Percentiles rank a stretch among this genome's conserved stretches.
These are phyloP conservation scores for Hevea brasiliensis DNA, from an alignment of 345 rosid species.

Conservation along the genomic window DNA sequence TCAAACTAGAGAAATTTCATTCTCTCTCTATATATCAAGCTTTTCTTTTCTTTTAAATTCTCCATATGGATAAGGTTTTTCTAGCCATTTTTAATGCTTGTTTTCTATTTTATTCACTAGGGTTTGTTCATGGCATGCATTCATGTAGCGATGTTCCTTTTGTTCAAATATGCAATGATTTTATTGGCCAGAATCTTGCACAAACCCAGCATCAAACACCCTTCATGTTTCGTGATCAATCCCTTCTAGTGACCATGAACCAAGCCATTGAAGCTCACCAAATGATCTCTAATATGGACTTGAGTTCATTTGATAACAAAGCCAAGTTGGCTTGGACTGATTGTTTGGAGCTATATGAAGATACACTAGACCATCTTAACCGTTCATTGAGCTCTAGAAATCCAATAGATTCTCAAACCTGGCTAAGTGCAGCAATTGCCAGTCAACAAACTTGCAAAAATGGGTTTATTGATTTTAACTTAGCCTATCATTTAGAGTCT, in stretches of 20 bases:
- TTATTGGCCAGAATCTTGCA: slow-evolving; percentile 15
- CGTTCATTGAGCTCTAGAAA: slow-evolving; percentile 43
- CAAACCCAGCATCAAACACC: slow-evolving; percentile 15
- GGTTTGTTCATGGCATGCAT: slow-evolving; percentile 24
- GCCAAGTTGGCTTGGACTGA: slow-evolving; percentile 64
- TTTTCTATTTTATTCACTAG: slow-evolving; percentile 23
- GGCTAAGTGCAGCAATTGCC: slow-evolving; percentile 74
- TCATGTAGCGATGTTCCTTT: slow-evolving; percentile 63
- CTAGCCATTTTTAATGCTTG: slow-evolving; percentile 11
- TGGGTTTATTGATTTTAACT: slow-evolving; percentile 65
- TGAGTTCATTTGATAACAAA: slow-evolving; percentile 35
- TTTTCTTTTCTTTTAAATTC: not conserved
- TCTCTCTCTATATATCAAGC: not conserved
- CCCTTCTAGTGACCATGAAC: slow-evolving; percentile 46
- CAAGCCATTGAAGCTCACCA: slow-evolving; percentile 55
- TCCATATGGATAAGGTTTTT: slow-evolving; percentile 37
- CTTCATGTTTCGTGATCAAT: slow-evolving; percentile 42
- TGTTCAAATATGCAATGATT: slow-evolving; percentile 52
- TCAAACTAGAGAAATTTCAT: not conserved
- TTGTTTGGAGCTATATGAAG: slow-evolving; percentile 61
- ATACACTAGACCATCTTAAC: slow-evolving; percentile 51
- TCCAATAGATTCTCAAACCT: slow-evolving; percentile 56
- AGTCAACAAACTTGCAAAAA: slow-evolving; percentile 70
- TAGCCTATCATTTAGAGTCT: slow-evolving; percentile 32
- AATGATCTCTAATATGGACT: slow-evolving; percentile 43